A percentile compares a stretch with the other conserved stretches of the same genome.
phyloP scores from a whole-genome alignment of 140 eudicot genomes.

The Stevia rebaudiana region DNA sequence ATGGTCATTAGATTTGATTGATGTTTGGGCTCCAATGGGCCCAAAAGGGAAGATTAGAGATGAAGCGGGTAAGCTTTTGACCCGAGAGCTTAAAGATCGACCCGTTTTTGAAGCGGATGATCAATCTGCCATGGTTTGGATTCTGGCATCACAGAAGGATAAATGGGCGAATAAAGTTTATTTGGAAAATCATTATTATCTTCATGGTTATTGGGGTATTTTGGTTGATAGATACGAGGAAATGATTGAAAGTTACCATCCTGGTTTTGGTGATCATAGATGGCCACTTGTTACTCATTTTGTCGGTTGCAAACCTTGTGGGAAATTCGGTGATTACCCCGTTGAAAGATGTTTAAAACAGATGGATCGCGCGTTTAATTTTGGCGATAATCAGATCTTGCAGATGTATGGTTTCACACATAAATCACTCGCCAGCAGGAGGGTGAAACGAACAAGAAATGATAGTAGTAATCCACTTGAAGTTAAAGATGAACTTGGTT shows the following conservation, averaged over 20 bases:
- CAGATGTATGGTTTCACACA: conserved; percentile 91
- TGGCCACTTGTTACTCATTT: conserved; percentile 98
- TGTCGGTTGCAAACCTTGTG: conserved; percentile 98
- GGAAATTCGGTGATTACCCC: conserved; percentile 82
- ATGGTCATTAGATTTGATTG: conserved; percentile 86
- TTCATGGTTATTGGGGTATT: conserved; percentile 97
- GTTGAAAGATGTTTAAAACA: conserved; percentile 96
- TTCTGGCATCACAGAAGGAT: conserved; percentile 62
- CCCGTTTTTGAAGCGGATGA: conserved; percentile 97
- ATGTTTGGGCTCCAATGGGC: conserved; percentile 93
- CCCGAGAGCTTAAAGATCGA: conserved; percentile 63
- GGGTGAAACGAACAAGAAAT: conserved; percentile 58
- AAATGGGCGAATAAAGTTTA: conserved; percentile 82
- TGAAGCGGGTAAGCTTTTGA: conserved; percentile 72
- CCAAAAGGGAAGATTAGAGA: conserved; percentile 77
- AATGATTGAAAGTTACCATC: conserved; percentile 71
- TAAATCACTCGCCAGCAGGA: conserved; percentile 68
- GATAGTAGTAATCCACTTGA: conserved; percentile 81
- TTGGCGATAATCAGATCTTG: conserved; percentile 88
- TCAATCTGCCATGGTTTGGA: conserved; percentile 92
- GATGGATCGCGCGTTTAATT: conserved; percentile 87
- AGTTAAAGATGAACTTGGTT: conserved; percentile 72
- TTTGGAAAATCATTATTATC: conserved; percentile 70
- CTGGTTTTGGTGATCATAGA: conserved; percentile 86
- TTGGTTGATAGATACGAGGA: conserved; percentile 88